Percentiles rank a stretch among this genome's conserved stretches.
phyloP scores from a whole-genome alignment of 768 basidiomycete species.

The Termitomyces sp. region DNA sequence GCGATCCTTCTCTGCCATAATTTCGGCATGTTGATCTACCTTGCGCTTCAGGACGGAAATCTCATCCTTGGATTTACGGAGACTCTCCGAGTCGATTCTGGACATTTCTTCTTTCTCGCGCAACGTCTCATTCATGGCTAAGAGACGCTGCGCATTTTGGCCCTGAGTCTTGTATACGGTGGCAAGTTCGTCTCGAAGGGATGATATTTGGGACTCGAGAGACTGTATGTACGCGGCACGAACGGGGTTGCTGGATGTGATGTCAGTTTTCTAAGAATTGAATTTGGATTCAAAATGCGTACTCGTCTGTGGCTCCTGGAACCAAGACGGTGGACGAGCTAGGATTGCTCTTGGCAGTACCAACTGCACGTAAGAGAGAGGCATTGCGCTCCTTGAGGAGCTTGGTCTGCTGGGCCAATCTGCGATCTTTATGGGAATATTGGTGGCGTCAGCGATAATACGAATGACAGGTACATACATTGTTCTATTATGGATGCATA shows the following conservation, averaged over 20 bases:
- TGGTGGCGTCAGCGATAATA: background rate
- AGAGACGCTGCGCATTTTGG: slow-evolving; percentile 88
- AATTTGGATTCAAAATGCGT: slow-evolving; percentile 6
- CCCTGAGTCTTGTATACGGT: slow-evolving; percentile 95
- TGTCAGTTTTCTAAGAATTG: slow-evolving; percentile 12
- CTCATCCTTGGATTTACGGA: slow-evolving; percentile 76
- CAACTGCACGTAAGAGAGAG: slow-evolving; percentile 80
- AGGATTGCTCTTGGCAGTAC: slow-evolving; percentile 59
- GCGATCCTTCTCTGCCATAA: slow-evolving; percentile 85
- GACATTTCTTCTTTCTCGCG: slow-evolving; percentile 89
- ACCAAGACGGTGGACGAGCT: slow-evolving; percentile 60
- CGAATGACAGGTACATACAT: slow-evolving; percentile 51
- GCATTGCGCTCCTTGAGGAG: slow-evolving; percentile 90
- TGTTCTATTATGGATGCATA: slow-evolving; percentile 88
- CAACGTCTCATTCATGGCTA: slow-evolving; percentile 92
- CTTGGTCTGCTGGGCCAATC: slow-evolving; percentile 88
- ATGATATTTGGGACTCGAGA: slow-evolving; percentile 90
- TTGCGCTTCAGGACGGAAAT: slow-evolving; percentile 62
- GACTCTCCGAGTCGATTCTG: slow-evolving; percentile 73
- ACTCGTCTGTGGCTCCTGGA: slow-evolving; percentile 69
- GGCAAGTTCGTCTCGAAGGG: slow-evolving; percentile 86
- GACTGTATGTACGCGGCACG: slow-evolving; percentile 86
- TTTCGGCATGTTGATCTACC: slow-evolving; percentile 77
- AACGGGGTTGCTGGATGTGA: slow-evolving; percentile 63
- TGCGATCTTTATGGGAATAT: slow-evolving; percentile 56